phyloP scores from a whole-genome alignment of 345 rosid species.

The Linum lewisii region DNA sequence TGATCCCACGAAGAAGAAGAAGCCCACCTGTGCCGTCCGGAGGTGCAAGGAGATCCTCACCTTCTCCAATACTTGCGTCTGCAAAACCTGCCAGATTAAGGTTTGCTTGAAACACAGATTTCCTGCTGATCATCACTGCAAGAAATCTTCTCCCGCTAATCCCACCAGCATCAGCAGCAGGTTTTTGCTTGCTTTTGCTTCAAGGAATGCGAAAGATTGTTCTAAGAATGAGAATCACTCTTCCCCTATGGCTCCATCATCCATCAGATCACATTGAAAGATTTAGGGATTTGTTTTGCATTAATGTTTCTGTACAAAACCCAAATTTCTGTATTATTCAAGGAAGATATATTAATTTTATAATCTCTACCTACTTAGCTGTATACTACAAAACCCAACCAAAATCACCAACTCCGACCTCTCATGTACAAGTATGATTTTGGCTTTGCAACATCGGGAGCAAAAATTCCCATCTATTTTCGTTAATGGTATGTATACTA shows the following conservation, averaged over 20 bases:
- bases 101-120: slow-evolving; percentile 74
- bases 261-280: slow-evolving; percentile 29
- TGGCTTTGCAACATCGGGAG: no score
- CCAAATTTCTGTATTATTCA: no score
- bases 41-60: slow-evolving; percentile 60
- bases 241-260: slow-evolving; percentile 10
- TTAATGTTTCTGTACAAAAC: background rate
- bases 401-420: no score
- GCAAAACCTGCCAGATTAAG: slow-evolving; percentile 61
- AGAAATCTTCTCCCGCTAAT: slow-evolving; percentile 6
- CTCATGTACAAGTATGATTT: no score
- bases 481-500: no score
- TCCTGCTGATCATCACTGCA: slow-evolving; percentile 64
- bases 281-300: background rate
- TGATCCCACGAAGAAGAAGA: slow-evolving; percentile 59
- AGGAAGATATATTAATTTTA: no score
- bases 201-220: slow-evolving; percentile 46
- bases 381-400: no score
- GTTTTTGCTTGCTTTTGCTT: slow-evolving; percentile 47
- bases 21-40: slow-evolving; percentile 47
- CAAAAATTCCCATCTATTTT: no score
- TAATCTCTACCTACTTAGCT: no score
- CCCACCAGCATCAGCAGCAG: slow-evolving; percentile 14
- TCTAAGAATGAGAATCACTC: slow-evolving; percentile 16
- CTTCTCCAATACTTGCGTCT: slow-evolving; percentile 50